Base-by-base conservation (phyloP, 2,329 filamentous ascomycete genomes). In the Aspergillus brunneoviolaceus region DNA sequence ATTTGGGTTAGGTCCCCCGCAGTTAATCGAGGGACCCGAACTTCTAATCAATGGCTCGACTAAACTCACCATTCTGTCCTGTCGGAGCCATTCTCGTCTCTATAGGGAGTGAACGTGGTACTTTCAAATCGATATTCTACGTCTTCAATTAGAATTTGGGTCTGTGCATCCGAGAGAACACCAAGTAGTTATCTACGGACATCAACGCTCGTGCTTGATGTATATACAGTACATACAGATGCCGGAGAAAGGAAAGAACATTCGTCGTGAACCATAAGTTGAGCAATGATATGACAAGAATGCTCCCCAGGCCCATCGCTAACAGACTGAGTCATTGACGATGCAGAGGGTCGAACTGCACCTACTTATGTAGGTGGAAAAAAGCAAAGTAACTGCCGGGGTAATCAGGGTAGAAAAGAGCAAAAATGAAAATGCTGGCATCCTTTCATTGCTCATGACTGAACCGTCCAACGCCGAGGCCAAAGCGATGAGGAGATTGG, bases 381-480 rank as follows among this genome's bases (percentile, higher is more conserved):
- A 53, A 35, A 39, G 33, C 12, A 57, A 45, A 45, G 31, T n/a
- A 49, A 49, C 21, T 19, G 42, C 31, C 48, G 52, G 29, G 35
- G 39, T 33, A 49, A 16, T 35, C 35, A 29, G 48, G 52, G 51
- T 57, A 47, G 29, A 55, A 59, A 27, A 52, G 54, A 56, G 47
- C 56, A 63, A 49, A 58, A 58, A 27, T 31, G 55, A 35, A 59
- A 42, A 61, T 62, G 60, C 58, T 58, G 55, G 49, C 48, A 65
- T 61, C 58, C 52, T 60, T 63, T 63, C 63, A 53, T 65, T 54
- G 51, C 63, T 65, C 63, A 49, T 60, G 35, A 61, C 55, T 35
- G 53, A 58, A 45, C 53, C 58, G 47, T 57, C 53, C 53, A 63
- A 65, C 64, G 60, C 57, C 62, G 31, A 55, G 58, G 53, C 61